Percentiles rank a stretch among this genome's conserved stretches.
phyloP scores from a whole-genome alignment of 2,329 filamentous ascomycete genomes.

The Aspergillus calidoustus region DNA sequence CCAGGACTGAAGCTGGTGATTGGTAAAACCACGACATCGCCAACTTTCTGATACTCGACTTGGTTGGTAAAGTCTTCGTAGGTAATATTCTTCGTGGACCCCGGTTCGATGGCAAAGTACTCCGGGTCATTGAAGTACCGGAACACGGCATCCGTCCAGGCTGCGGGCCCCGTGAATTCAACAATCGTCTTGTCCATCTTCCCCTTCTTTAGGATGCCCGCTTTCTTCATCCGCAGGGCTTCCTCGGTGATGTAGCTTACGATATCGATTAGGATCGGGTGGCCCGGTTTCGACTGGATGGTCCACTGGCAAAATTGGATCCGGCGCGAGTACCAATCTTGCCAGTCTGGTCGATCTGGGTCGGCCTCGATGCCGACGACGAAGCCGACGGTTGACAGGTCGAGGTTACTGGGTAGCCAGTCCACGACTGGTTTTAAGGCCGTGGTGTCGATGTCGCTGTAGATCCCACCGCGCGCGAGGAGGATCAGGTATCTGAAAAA shows the following conservation, averaged over 20 bases:
- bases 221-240: slow-evolving; percentile 73
- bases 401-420: slow-evolving; percentile 82
- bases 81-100: slow-evolving; percentile 73
- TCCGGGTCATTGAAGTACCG: slow-evolving; percentile 89
- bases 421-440: slow-evolving; percentile 81
- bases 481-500: slow-evolving; percentile 78
- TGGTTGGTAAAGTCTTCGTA: slow-evolving; percentile 91
- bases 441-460: slow-evolving; percentile 89
- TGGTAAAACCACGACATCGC: slow-evolving; percentile 89
- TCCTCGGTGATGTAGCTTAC: slow-evolving; percentile 84
- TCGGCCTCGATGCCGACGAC: slow-evolving; percentile 96
- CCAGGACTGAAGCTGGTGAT: slow-evolving; percentile 98
- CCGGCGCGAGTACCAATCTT: slow-evolving; percentile 90
- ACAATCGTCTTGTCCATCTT: slow-evolving; percentile 76
- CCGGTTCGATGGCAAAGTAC: slow-evolving; percentile 77
- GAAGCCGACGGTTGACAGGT: slow-evolving; percentile 77
- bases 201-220: slow-evolving; percentile 65
- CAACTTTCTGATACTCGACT: slow-evolving; percentile 79
- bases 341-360: slow-evolving; percentile 89
- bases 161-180: slow-evolving; percentile 89
- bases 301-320: slow-evolving; percentile 99
- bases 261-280: slow-evolving; percentile 86
- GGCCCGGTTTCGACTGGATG: slow-evolving; percentile 92
- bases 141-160: slow-evolving; percentile 94
- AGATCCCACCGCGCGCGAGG: slow-evolving; percentile 78